phyloP scores from a whole-genome alignment of 345 rosid species.

The Ricinus communis region DNA sequence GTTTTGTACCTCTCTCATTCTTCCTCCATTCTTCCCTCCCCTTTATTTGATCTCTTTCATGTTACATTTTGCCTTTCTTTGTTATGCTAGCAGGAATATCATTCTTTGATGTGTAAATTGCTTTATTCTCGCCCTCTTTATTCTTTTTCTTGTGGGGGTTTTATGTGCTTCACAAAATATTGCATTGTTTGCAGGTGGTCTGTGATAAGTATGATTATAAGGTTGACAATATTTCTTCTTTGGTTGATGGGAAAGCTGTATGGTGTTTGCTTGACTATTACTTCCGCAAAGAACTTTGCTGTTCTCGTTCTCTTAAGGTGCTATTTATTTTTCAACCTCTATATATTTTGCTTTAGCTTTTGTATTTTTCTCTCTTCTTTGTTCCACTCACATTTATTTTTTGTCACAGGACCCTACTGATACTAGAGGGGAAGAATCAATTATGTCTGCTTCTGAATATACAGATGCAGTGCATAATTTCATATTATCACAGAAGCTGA shows the following conservation, averaged over 20 bases:
- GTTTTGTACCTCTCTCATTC: not conserved
- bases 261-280: conserved; percentile 96
- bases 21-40: not conserved
- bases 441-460: conserved; percentile 61
- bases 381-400: conserved; percentile 15
- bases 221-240: conserved; percentile 50
- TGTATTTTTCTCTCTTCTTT: conserved; percentile 13
- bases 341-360: not conserved
- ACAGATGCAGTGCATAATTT: conserved; percentile 84
- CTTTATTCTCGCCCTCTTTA: not conserved
- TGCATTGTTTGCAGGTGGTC: conserved; percentile 54
- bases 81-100: not conserved
- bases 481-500: conserved; percentile 75
- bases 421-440: conserved; percentile 56
- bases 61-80: not conserved
- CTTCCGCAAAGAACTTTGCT: conserved; percentile 71
- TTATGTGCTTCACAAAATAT: conserved; percentile 8
- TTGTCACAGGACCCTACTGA: conserved; percentile 46
- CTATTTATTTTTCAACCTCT: conserved; percentile 16
- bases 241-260: conserved; percentile 84
- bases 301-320: conserved; percentile 59
- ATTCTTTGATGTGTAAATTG: not conserved
- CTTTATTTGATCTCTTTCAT: not conserved
- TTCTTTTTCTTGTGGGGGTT: not conserved
- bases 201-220: conserved; percentile 54